These are phyloP conservation scores for Basipetospora sp. DNA, from an alignment of 2,329 filamentous ascomycete genomes.

Conservation along the genomic window DNA sequence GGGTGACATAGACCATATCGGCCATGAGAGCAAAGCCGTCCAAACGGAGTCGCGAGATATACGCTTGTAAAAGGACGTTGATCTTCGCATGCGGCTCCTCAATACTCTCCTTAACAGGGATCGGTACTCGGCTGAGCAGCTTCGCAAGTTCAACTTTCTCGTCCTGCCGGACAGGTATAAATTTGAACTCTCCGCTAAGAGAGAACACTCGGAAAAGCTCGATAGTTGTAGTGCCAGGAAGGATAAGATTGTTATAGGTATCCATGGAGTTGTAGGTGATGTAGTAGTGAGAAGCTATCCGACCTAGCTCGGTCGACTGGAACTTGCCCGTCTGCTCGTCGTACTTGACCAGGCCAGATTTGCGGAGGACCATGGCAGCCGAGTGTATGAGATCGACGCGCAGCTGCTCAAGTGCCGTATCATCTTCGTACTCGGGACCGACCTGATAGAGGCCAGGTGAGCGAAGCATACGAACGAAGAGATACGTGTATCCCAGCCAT, in stretches of 20 bases:
- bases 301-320: constrained; percentile 82
- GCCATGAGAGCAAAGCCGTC: constrained; percentile 94
- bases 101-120: constrained; percentile 93
- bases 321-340: constrained; percentile 83
- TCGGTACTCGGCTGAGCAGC: constrained; percentile 73
- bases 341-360: constrained; percentile 81
- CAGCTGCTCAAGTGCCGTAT: constrained; percentile 83
- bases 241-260: constrained; percentile 89
- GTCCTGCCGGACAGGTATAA: constrained; percentile 91
- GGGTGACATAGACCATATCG: constrained; percentile 95
- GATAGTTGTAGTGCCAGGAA: constrained; percentile 81
- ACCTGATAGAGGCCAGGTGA: constrained; percentile 92
- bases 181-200: constrained; percentile 95
- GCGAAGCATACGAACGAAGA: constrained; percentile 93
- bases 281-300: constrained; percentile 96
- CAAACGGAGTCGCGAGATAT: constrained; percentile 85
- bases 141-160: constrained; percentile 95
- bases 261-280: constrained; percentile 94
- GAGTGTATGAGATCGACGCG: constrained; percentile 95
- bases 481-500: constrained; percentile 95
- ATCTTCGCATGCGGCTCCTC: constrained; percentile 97
- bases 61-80: constrained; percentile 91
- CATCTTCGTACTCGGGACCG: constrained; percentile 86
- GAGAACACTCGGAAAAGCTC: constrained; percentile 95
- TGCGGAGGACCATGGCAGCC: constrained; percentile 73